Base-by-base conservation (phyloP, 1,284 basidiomycete species). In the Ustilago loliicola region DNA sequence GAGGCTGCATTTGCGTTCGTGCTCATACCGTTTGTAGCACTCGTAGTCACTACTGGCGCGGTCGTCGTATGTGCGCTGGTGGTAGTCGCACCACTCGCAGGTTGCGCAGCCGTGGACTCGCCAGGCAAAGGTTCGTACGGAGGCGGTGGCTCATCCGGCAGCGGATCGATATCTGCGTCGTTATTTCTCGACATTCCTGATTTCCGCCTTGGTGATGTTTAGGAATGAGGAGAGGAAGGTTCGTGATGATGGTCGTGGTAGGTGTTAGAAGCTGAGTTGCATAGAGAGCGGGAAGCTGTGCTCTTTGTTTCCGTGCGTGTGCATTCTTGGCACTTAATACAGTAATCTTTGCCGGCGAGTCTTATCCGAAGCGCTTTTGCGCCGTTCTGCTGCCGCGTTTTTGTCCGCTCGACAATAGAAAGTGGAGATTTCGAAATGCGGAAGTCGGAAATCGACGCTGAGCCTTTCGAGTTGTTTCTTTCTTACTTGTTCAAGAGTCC, bases 81-180 rank as follows among this genome's bases (percentile, higher is more conserved):
- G 10, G 56, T 50, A 29, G 52, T 42, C 17, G 61, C 23, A 21
- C 15, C 55, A 13, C 59, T 30, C n/a, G 56, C 29, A 25, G 47
- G 3, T 30, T 50, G 42, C 29, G 38, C 25, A n/a, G 52, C 11
- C 3, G 51, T 23, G 3, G 42, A 38, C 34, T 61, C 48, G 48
- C 47, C 32, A 17, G 36, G 51, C 10, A 67, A 29, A 23, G 63
- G 61, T 21, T 77, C 75, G 61, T 77, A 77, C 25, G 75, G 71
- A 42, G 75, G 75, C 50, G 75, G 75, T 27, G 75, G 70, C 47
- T 73, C 75, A 60, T 77, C 67, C 15, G 64, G 66, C 13, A 71
- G 11, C 32, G 58, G 56, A 58, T 73, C 66, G 40, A 54, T n/a
- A 23, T 73, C 53, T 42, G 58, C 42, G 23, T 68, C 58, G 50